phyloP scores from a whole-genome alignment of 2,329 filamentous ascomycete species.

The Teratosphaeriaceae sp. region DNA sequence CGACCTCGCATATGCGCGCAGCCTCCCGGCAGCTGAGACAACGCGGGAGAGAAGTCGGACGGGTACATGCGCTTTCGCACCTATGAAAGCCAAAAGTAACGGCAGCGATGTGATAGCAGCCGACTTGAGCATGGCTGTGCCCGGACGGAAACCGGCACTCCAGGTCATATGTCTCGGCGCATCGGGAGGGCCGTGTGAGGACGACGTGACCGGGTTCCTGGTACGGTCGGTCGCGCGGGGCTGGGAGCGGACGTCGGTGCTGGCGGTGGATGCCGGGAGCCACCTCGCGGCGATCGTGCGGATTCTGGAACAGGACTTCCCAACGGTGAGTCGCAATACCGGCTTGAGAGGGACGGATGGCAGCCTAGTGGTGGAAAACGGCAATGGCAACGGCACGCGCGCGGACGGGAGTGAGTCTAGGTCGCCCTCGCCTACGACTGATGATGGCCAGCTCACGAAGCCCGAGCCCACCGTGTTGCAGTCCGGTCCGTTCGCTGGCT shows the following conservation, averaged over 20 bases:
- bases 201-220: slow-evolving; percentile 82
- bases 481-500: slow-evolving; percentile 69
- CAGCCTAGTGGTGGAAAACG: slow-evolving; percentile 9
- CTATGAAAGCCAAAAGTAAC: slow-evolving; percentile 32
- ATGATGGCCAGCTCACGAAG: slow-evolving; percentile 14
- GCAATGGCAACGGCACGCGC: slow-evolving; percentile 5
- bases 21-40: slow-evolving; percentile 10
- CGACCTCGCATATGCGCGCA: background rate
- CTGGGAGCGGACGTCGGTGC: slow-evolving; percentile 75
- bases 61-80: slow-evolving; percentile 20
- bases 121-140: slow-evolving; percentile 5
- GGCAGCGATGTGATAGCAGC: slow-evolving; percentile 23
- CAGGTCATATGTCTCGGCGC: slow-evolving; percentile 58
- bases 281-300: slow-evolving; percentile 79
- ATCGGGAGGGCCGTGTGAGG: slow-evolving; percentile 82
- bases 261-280: slow-evolving; percentile 91
- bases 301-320: slow-evolving; percentile 58
- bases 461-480: slow-evolving; percentile 47
- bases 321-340: slow-evolving; percentile 29
- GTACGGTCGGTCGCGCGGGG: slow-evolving; percentile 72
- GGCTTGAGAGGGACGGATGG: slow-evolving; percentile 12
- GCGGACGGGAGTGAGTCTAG: slow-evolving; percentile 5
- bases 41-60: slow-evolving; percentile 1
- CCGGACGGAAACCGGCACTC: slow-evolving; percentile 30
- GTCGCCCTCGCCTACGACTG: slow-evolving; percentile 13